phyloP scores from a whole-genome alignment of 768 basidiomycete genomes.

The Scleroderma bovista region DNA sequence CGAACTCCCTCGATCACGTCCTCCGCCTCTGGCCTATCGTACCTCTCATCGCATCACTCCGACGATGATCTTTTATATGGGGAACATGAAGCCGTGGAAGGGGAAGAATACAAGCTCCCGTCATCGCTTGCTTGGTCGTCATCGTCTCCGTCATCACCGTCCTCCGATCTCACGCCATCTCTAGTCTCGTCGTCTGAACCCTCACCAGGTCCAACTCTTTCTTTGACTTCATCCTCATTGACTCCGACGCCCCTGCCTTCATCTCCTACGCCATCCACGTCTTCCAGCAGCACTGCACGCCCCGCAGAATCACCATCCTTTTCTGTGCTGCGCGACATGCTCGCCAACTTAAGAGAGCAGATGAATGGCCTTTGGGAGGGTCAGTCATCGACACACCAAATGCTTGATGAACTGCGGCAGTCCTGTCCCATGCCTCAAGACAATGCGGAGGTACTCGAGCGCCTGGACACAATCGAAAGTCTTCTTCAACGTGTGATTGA shows the following conservation, averaged over 20 bases:
- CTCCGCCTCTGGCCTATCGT: constrained; percentile 33
- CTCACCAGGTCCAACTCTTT: constrained; percentile 34
- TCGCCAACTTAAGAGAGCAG: constrained; percentile 56
- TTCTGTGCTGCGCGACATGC: constrained; percentile 44
- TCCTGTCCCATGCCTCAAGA: constrained; percentile 36
- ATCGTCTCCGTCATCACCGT: constrained; percentile 27
- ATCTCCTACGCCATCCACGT: constrained; percentile 31
- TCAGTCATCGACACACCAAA: constrained; percentile 53
- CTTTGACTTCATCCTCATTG: constrained; percentile 30
- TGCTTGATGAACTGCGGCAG: constrained; percentile 58
- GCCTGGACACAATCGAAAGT: constrained; percentile 21
- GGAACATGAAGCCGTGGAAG: constrained; percentile 23
- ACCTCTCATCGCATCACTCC: constrained; percentile 63
- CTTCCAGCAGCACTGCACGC: constrained; percentile 34
- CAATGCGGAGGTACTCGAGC: constrained; percentile 34
- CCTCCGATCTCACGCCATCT: constrained; percentile 26
- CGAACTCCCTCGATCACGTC: constrained; percentile 38
- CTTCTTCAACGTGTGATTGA: constrained; percentile 14
- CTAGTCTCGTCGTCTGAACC: constrained; percentile 28
- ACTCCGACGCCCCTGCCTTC: constrained; percentile 26
- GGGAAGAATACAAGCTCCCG: constrained; percentile 14
- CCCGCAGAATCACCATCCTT: constrained; percentile 30
- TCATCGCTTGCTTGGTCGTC: constrained; percentile 36
- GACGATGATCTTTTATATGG: constrained; percentile 53
- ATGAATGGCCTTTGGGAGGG: constrained; percentile 55